Conservation (phyloP, 106 monocot genomes). For the Phalaenopsis aphrodite region DNA sequence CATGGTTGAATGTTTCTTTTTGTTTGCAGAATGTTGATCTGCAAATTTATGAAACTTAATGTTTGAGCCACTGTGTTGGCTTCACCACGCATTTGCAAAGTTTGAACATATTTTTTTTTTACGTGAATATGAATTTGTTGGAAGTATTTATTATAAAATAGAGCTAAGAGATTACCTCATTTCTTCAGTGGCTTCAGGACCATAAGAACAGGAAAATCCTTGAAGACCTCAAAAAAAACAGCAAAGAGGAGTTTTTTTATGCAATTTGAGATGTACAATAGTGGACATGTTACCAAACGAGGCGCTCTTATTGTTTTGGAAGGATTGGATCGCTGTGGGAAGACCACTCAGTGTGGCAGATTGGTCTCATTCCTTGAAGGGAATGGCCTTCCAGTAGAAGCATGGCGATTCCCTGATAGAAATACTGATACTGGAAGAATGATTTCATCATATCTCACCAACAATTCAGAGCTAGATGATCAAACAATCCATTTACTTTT, state of each 20-base stretch:
- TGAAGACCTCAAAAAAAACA: not conserved
- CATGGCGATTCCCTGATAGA: conserved; percentile 84
- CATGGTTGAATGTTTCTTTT: too few species aligned
- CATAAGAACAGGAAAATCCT: not conserved
- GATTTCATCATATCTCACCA: conserved; percentile 90
- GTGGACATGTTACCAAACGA: conserved; percentile 15
- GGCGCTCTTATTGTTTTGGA: conserved; percentile 88
- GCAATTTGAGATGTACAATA: conserved; percentile 35
- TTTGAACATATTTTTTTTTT: too few species aligned
- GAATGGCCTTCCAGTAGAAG: conserved; percentile 56
- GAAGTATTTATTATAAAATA: too few species aligned
- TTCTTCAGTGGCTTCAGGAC: too few species aligned
- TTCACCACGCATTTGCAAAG: too few species aligned
- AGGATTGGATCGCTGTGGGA: conserved; percentile 93
- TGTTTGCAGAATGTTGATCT: too few species aligned
- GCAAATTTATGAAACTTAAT: too few species aligned
- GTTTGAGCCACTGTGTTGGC: too few species aligned
- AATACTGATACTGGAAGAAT: conserved; percentile 59
- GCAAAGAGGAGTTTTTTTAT: not conserved
- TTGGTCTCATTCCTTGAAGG: conserved; percentile 51
- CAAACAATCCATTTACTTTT: conserved; percentile 82
- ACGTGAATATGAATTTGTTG: too few species aligned
- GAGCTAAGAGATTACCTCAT: too few species aligned
- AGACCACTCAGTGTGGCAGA: conserved; percentile 64
- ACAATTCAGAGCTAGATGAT: conserved; percentile 75